A percentile compares a stretch with the other conserved stretches of the same genome.
Evolutionary conservation across 441 rosid genomes (phyloP).

Genomic region (Breynia disticha): DNA sequence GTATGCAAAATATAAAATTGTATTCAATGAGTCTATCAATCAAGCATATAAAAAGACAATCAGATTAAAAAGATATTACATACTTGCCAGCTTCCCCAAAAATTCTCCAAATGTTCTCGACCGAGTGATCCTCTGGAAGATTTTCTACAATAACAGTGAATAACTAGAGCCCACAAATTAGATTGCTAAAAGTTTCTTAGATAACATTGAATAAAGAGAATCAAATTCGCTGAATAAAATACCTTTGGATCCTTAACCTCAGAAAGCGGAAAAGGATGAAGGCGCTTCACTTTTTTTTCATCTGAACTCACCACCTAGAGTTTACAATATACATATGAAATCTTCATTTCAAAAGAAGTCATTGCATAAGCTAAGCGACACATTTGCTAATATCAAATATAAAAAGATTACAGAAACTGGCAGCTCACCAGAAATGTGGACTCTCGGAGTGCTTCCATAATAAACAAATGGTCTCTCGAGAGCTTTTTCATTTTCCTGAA

Average conservation of each 20-base stretch:
- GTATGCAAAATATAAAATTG: conserved; percentile 4
- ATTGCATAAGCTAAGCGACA: conserved; percentile 1
- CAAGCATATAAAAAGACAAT: conserved; percentile 1
- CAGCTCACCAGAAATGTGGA: conserved; percentile 62
- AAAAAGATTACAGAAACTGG: neutral
- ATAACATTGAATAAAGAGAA: conserved; percentile 5
- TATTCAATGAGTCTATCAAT: conserved; percentile 9
- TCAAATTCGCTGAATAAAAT: conserved; percentile 17
- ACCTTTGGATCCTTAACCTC: conserved; percentile 80
- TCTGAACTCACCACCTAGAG: conserved; percentile 60
- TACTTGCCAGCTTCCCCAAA: conserved; percentile 84
- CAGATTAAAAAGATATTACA: conserved; percentile 9
- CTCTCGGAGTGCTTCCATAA: conserved; percentile 62
- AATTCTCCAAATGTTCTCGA: conserved; percentile 48
- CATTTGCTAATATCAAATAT: neutral
- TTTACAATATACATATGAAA: neutral
- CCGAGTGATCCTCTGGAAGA: conserved; percentile 83
- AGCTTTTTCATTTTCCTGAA: conserved; percentile 79
- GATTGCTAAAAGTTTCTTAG: conserved; percentile 12
- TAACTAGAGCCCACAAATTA: conserved; percentile 48
- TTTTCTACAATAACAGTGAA: conserved; percentile 89
- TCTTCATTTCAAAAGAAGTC: neutral
- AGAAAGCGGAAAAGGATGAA: conserved; percentile 44
- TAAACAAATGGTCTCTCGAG: conserved; percentile 37
- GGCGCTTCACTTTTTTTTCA: conserved; percentile 79